These are phyloP conservation scores for Fragaria ananassa DNA, from an alignment of 306 rosid genomes.

Conservation along the genomic window DNA sequence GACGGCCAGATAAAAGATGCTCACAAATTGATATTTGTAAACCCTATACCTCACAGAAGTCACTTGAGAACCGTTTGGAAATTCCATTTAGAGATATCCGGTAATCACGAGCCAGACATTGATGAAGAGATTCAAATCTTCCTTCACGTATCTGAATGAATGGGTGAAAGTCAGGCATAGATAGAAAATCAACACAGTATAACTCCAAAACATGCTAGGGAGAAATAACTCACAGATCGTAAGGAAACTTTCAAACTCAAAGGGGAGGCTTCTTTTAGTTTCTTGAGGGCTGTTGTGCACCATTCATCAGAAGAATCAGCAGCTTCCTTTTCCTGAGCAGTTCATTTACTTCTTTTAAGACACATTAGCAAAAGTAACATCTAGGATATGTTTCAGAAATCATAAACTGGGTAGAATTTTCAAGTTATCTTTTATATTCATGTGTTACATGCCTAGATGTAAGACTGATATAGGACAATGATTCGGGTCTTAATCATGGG, in stretches of 20 bases:
- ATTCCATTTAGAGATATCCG: slow-evolving; percentile 58
- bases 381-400: neutral
- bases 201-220: slow-evolving; percentile 16
- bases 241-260: slow-evolving; percentile 79
- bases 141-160: slow-evolving; percentile 82
- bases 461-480: neutral
- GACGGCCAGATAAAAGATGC: slow-evolving; percentile 5
- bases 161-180: slow-evolving; percentile 23
- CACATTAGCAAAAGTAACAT: neutral
- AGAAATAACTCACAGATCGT: slow-evolving; percentile 66
- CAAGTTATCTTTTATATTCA: neutral
- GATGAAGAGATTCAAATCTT: slow-evolving; percentile 80
- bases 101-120: slow-evolving; percentile 84
- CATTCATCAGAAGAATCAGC: slow-evolving; percentile 59
- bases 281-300: slow-evolving; percentile 54
- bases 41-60: slow-evolving; percentile 69
- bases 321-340: slow-evolving; percentile 73
- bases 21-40: slow-evolving; percentile 13
- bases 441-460: neutral
- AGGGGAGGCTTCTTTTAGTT: slow-evolving; percentile 81
- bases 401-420: neutral
- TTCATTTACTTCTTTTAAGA: slow-evolving; percentile 14
- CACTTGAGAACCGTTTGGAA: slow-evolving; percentile 57
- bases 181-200: slow-evolving; percentile 5
- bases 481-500: neutral